Evolutionary conservation across 2,329 filamentous ascomycete genomes (phyloP).

Genomic region (Stemphylium vesicarium): DNA sequence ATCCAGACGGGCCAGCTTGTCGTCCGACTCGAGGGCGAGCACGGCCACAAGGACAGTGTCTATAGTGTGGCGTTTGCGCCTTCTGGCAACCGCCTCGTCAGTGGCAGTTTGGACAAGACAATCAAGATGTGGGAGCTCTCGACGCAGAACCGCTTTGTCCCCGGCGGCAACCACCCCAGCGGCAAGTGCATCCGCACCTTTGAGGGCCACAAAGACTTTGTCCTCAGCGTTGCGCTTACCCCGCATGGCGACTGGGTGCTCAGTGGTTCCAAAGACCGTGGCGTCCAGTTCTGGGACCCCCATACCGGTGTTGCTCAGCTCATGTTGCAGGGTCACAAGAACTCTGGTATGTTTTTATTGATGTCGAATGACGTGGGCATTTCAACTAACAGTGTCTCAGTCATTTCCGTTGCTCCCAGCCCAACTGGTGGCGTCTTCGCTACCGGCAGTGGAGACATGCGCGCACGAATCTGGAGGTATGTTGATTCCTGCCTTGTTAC

Average conservation of each 20-base stretch:
- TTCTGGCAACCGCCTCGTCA: slow-evolving; percentile 89
- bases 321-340: slow-evolving; percentile 99
- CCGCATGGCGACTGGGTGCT: slow-evolving; percentile 96
- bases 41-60: slow-evolving; percentile 95
- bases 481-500: neutral
- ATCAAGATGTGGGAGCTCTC: slow-evolving; percentile 99
- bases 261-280: slow-evolving; percentile 94
- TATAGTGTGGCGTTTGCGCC: slow-evolving; percentile 97
- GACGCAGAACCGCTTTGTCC: slow-evolving; percentile 70
- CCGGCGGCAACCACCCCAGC: slow-evolving; percentile 74
- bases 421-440: slow-evolving; percentile 88
- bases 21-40: slow-evolving; percentile 88
- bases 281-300: slow-evolving; percentile 98
- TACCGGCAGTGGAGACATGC: slow-evolving; percentile 96
- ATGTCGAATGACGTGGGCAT: no score
- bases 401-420: slow-evolving; percentile 95
- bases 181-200: slow-evolving; percentile 97
- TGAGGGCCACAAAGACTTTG: slow-evolving; percentile 98
- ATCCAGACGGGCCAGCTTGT: slow-evolving; percentile 83
- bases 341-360: slow-evolving; percentile 67
- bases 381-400: slow-evolving; percentile 52
- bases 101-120: slow-evolving; percentile 93
- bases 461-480: slow-evolving; percentile 93
- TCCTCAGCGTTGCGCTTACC: slow-evolving; percentile 92
- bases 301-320: slow-evolving; percentile 91